Base-by-base conservation (phyloP, 345 rosid genomes). In the Gossypium sturtianum region DNA sequence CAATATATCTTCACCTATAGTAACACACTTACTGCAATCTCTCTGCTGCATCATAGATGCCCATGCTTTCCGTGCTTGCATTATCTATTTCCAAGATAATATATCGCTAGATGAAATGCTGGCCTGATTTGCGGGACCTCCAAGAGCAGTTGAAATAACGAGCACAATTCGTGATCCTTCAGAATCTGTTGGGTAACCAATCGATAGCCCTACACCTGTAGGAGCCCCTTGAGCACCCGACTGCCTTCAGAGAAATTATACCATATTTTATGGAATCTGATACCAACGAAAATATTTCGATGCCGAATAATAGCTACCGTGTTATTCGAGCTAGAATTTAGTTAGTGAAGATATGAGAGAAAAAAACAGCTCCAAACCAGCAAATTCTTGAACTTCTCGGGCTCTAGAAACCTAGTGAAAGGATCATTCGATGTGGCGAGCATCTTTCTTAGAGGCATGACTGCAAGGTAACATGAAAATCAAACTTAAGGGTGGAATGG, bases 141-240 rank as follows among this genome's bases (percentile, higher is more conserved):
- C 97, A 2, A 93, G 91, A 81, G 97, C 66, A 65, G 98, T 85
- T 69, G 98, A 92, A 78, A 94, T 87, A 70, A 92, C 72, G 34
- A 92, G 93, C 72, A 97, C 98, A 59, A 79, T 75, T 38, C 84
- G 69, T 69, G 93, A 76, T 65, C 80, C 89, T 70, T 85, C 86
- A 56, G 86, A 84, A 29, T 66, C 83, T 66, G 83, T 71, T 3
- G 95, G 97, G 83, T 92, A 92, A 68, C 98, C 97, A 76, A 94
- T 94, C 12, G 98, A 92, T 45, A 94, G 80, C 66, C 98, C 98
- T 19, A 94, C 97, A 78, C 98, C 98, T 0, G 97, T 91, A 58
- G 92, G 87, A 77, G 98, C 88, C 61, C 97, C 97, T 89, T 87
- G 89, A 80, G 97, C 90, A 81, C 98, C 98, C 56, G 97, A 94